Conservation (phyloP, 306 rosid genomes). For the Prunus davidiana region DNA sequence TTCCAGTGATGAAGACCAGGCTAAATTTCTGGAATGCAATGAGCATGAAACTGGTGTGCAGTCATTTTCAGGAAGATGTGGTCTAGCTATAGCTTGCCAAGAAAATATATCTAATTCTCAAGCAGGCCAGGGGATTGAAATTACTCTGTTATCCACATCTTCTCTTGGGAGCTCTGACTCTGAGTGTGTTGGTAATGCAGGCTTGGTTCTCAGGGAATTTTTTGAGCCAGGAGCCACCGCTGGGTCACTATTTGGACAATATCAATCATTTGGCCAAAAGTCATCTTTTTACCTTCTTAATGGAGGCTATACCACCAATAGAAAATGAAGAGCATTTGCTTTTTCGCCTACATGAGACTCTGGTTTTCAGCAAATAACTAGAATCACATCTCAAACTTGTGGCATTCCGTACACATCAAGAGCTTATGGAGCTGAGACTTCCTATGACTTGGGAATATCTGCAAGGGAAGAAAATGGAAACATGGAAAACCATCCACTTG, state of each 20-base stretch:
- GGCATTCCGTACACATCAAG: constrained; percentile 41
- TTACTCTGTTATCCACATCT: constrained; percentile 68
- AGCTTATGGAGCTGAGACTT: constrained; percentile 34
- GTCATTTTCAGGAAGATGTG: constrained; percentile 36
- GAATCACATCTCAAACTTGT: constrained; percentile 50
- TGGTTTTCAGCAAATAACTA: constrained; percentile 51
- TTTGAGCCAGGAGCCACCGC: constrained; percentile 60
- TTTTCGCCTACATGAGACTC: constrained; percentile 47
- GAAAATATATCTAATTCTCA: constrained; percentile 43
- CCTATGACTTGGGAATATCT: constrained; percentile 37
- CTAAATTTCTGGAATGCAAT: constrained; percentile 33
- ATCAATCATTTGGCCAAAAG: constrained; percentile 55
- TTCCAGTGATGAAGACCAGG: constrained; percentile 40
- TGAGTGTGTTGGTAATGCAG: constrained; percentile 51
- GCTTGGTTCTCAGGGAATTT: constrained; percentile 79
- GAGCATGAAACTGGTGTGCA: constrained; percentile 37
- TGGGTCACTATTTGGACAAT: constrained; percentile 50
- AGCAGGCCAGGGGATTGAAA: constrained; percentile 59
- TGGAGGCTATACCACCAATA: constrained; percentile 39
- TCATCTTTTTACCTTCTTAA: constrained; percentile 48
- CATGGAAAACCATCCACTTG: constrained; percentile 33
- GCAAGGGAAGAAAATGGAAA: constrained; percentile 27
- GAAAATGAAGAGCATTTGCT: constrained; percentile 55
- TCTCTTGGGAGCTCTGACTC: constrained; percentile 50
- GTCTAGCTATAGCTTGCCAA: constrained; percentile 35